These are phyloP conservation scores for Heritiera littoralis DNA, from an alignment of 345 rosid genomes.

Conservation along the genomic window DNA sequence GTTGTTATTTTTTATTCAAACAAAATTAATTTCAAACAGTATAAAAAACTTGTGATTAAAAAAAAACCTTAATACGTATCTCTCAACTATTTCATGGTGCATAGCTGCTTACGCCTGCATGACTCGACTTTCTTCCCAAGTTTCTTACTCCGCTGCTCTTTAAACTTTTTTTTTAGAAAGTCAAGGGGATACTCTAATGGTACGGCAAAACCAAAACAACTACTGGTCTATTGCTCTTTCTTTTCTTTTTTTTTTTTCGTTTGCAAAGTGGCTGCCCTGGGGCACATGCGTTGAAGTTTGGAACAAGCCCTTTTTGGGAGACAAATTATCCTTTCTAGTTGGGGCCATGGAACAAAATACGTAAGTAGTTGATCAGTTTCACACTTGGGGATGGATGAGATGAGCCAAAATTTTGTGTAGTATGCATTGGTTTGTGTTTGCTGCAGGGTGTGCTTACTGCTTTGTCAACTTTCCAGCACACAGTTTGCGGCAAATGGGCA, in stretches of 20 bases:
- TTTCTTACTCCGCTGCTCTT: neutral
- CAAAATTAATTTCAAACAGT: too few species aligned
- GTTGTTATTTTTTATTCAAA: too few species aligned
- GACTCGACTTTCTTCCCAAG: slow-evolving; percentile 28
- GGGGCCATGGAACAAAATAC: neutral
- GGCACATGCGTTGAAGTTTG: slow-evolving; percentile 1
- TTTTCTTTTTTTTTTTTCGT: neutral
- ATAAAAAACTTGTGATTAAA: too few species aligned
- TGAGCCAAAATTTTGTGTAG: neutral
- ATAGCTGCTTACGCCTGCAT: slow-evolving; percentile 30
- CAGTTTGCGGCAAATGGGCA: slow-evolving; percentile 16
- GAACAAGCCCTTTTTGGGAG: neutral
- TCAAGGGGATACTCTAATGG: slow-evolving; percentile 16
- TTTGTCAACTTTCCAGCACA: slow-evolving; percentile 33
- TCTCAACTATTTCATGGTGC: slow-evolving; percentile 19
- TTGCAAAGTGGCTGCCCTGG: slow-evolving; percentile 21
- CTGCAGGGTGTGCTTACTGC: neutral
- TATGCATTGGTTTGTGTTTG: neutral
- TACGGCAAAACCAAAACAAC: slow-evolving; percentile 14
- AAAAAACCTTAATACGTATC: neutral
- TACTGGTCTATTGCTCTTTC: neutral
- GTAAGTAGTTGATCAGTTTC: neutral
- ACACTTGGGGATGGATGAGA: slow-evolving; percentile 18
- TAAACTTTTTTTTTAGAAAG: neutral
- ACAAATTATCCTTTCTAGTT: slow-evolving; percentile 21